Conservation (phyloP, 23 red algal species). For the Rhodosorus marinus region DNA sequence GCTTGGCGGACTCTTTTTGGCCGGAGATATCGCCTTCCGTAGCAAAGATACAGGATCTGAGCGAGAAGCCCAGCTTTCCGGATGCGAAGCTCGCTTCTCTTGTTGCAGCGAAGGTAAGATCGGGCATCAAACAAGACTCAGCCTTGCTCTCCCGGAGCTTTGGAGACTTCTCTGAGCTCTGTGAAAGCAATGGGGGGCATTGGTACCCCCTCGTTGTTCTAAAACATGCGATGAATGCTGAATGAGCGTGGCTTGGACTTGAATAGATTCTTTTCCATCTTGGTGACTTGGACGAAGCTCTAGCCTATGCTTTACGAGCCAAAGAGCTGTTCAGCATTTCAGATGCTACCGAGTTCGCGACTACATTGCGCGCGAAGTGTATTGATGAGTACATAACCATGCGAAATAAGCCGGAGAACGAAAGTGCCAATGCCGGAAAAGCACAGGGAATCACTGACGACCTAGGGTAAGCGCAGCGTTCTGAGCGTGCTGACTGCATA, state of each 20-base stretch:
- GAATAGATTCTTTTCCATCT: conserved; percentile 95
- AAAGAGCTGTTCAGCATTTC: conserved; percentile 50
- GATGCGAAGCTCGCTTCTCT: conserved; percentile 62
- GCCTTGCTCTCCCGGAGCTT: too few relatives aligned
- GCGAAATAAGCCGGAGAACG: too few relatives aligned
- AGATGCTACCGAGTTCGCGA: conserved; percentile 66
- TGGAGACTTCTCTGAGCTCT: too few relatives aligned
- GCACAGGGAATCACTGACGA: not conserved
- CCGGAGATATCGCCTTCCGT: conserved; percentile 75
- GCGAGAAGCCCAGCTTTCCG: conserved; percentile 26
- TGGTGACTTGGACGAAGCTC: conserved; percentile 75
- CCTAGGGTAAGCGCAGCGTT: too few relatives aligned
- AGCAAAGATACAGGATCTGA: conserved; percentile 73
- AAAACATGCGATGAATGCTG: too few relatives aligned
- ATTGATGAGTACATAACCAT: conserved; percentile 79
- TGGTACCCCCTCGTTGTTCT: too few relatives aligned
- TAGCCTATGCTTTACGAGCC: conserved; percentile 75
- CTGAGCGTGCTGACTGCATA: too few relatives aligned
- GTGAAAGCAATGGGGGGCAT: too few relatives aligned
- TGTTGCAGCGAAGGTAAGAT: conserved; percentile 95
- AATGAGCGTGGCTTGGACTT: too few relatives aligned
- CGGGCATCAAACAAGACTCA: too few relatives aligned
- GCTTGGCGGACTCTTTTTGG: conserved; percentile 77
- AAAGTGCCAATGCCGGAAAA: conserved; percentile 4
- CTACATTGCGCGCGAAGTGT: conserved; percentile 65